Percentiles rank a stretch among this genome's conserved stretches.
These are phyloP conservation scores for Aspergillus oerlinghausenensis DNA, from an alignment of 2,329 filamentous ascomycete genomes.

Conservation along the genomic window DNA sequence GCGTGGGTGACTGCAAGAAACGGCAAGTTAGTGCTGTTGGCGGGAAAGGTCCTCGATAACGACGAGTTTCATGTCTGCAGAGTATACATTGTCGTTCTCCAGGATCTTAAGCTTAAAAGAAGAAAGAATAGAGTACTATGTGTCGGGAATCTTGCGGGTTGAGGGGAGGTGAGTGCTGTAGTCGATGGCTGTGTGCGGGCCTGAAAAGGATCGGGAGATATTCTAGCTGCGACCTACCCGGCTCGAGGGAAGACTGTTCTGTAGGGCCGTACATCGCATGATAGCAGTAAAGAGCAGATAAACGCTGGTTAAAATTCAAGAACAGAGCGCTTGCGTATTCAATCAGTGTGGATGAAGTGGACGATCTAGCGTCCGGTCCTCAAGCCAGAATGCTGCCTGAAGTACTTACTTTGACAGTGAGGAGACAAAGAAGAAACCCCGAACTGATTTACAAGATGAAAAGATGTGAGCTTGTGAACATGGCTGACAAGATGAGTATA, in stretches of 20 bases:
- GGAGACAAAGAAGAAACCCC: too few species aligned
- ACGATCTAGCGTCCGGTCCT: not conserved
- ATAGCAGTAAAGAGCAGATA: not conserved
- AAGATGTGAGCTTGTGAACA: not conserved
- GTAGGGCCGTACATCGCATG: not conserved
- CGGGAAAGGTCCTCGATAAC: not conserved
- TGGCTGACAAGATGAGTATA: not conserved
- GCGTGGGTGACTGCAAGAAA: not conserved
- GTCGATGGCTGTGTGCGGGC: not conserved
- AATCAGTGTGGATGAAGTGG: not conserved
- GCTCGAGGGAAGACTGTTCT: not conserved
- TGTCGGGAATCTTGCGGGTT: not conserved
- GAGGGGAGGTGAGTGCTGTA: not conserved
- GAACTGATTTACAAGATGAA: not conserved
- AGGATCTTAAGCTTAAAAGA: not conserved
- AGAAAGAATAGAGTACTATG: not conserved
- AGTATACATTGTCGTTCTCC: not conserved
- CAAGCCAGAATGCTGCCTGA: not conserved
- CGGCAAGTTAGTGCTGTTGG: not conserved
- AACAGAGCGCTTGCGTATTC: not conserved
- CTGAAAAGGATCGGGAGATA: not conserved
- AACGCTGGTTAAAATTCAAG: not conserved
- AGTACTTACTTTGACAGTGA: not conserved
- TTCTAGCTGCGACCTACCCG: not conserved
- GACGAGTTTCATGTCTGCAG: not conserved